Conservation (phyloP, 192 early-diverging fungal species). For the Podila horticola region DNA sequence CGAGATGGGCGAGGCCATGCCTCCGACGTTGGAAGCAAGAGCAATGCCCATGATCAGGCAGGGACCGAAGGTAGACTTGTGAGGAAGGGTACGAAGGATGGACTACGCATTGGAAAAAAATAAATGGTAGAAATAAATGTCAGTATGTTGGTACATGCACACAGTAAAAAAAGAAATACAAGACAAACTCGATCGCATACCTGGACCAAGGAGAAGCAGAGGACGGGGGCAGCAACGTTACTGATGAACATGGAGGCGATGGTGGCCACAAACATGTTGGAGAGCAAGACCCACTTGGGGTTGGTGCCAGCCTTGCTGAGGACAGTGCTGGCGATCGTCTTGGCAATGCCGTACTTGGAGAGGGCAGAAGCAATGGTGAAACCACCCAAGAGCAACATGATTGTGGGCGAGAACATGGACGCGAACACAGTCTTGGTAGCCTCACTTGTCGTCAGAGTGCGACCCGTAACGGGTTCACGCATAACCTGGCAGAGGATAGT, state of each 20-base stretch:
- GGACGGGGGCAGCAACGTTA: constrained; percentile 82
- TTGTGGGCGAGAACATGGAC: constrained; percentile 80
- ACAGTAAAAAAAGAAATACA: no score
- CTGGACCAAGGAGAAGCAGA: constrained; percentile 77
- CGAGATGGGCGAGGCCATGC: constrained; percentile 84
- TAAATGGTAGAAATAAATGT: not conserved
- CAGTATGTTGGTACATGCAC: no score
- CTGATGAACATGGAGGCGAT: constrained; percentile 85
- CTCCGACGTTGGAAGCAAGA: constrained; percentile 76
- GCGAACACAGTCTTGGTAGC: constrained; percentile 74
- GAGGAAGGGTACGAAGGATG: constrained; percentile 76
- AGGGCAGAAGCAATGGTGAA: constrained; percentile 81
- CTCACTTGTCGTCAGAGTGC: constrained; percentile 39
- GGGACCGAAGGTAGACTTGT: constrained; percentile 65
- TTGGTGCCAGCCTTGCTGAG: constrained; percentile 74
- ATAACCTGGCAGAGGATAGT: constrained; percentile 72
- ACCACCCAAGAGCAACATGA: constrained; percentile 82
- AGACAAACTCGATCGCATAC: constrained; percentile 15
- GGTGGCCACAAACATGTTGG: constrained; percentile 81
- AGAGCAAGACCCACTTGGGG: constrained; percentile 72
- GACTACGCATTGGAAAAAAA: constrained; percentile 48
- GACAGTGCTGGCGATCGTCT: constrained; percentile 68
- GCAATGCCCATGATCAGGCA: constrained; percentile 82
- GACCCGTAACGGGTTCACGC: constrained; percentile 53
- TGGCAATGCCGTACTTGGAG: constrained; percentile 81